Evolutionary conservation across 345 rosid genomes (phyloP).

Genomic region (Brassica carinata): DNA sequence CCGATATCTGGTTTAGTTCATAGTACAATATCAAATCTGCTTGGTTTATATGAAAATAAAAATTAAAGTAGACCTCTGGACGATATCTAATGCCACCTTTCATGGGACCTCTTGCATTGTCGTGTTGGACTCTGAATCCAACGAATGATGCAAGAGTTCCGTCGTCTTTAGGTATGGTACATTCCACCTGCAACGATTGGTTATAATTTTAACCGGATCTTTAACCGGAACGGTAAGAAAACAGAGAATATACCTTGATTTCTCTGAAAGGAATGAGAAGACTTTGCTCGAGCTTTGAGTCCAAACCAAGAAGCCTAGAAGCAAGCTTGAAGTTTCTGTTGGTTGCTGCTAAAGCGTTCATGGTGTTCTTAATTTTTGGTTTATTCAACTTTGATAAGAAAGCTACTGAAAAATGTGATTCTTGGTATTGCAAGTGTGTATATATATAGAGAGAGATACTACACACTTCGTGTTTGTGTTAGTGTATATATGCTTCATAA

Average conservation of each 20-base stretch:
- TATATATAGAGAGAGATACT: constrained; percentile 26
- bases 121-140: constrained; percentile 94
- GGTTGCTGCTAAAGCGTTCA: constrained; percentile 95
- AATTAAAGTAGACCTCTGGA: constrained; percentile 62
- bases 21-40: background rate
- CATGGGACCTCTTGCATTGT: constrained; percentile 99
- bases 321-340: constrained; percentile 89
- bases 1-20: constrained; percentile 1
- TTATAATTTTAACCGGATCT: constrained; percentile 21
- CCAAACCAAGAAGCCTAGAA: constrained; percentile 83
- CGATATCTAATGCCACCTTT: constrained; percentile 99
- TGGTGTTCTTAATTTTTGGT: constrained; percentile 30
- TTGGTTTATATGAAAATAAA: background rate
- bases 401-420: constrained; percentile 5
- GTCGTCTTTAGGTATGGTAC: constrained; percentile 90
- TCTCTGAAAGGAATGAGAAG: constrained; percentile 93
- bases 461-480: constrained; percentile 20
- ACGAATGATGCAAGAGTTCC: constrained; percentile 87
- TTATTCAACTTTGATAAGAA: background rate
- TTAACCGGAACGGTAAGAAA: constrained; percentile 13
- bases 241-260: constrained; percentile 67
- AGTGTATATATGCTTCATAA: constrained; percentile 1
- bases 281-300: constrained; percentile 78
- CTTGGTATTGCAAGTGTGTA: constrained; percentile 20
- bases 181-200: constrained; percentile 68